Evolutionary conservation across 805 yeast genomes (phyloP).

Genomic region (Suhomyces pyralidae): DNA sequence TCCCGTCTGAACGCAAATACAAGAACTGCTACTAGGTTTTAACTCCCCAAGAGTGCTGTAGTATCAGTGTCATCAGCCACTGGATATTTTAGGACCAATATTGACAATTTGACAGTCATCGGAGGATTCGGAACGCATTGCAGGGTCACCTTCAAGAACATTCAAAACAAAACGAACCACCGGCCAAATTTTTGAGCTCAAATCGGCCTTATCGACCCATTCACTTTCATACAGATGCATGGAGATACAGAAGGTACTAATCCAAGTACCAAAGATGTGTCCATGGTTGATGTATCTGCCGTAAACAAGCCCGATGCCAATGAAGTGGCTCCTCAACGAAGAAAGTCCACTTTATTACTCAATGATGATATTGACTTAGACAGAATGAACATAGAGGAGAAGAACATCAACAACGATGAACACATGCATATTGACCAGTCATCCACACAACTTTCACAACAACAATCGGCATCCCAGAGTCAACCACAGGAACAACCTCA

Average conservation of each 20-base stretch:
- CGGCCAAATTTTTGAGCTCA: not conserved
- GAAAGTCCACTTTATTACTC: conserved; percentile 70
- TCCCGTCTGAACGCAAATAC: not conserved
- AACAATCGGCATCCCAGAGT: conserved; percentile 7
- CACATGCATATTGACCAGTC: conserved; percentile 19
- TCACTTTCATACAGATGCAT: not conserved
- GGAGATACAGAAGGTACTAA: not conserved
- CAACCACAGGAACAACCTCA: conserved; percentile 7
- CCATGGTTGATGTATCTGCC: conserved; percentile 43
- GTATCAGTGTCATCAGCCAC: not conserved
- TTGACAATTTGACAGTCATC: not conserved
- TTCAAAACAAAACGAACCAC: not conserved
- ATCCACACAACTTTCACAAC: conserved; percentile 4
- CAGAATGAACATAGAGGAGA: conserved; percentile 42
- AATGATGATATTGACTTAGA: conserved; percentile 65
- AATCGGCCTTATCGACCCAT: not conserved
- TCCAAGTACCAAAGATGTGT: conserved; percentile 27
- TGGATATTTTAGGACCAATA: not conserved
- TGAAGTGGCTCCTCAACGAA: conserved; percentile 35
- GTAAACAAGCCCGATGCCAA: conserved; percentile 14
- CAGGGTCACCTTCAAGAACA: not conserved
- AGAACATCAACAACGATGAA: conserved; percentile 17
- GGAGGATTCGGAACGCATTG: not conserved
- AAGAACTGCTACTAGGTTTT: not conserved
- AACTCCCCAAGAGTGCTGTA: not conserved